A percentile compares a stretch with the other conserved stretches of the same genome.
Conservation (phyloP, 2,329 filamentous ascomycete genomes). For the Paraphaeosphaeria minitans region DNA sequence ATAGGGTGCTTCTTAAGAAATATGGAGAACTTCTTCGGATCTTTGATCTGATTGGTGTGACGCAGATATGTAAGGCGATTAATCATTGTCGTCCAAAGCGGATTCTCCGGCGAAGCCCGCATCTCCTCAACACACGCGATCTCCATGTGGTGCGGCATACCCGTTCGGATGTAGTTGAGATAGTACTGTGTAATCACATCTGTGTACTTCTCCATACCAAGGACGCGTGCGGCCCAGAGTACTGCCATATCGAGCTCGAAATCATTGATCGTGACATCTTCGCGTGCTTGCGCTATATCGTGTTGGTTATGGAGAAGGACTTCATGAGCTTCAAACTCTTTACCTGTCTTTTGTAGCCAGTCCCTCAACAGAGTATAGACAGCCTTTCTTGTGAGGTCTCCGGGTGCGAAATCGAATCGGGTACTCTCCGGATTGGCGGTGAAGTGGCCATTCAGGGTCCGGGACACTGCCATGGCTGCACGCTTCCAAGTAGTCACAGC, state of each 20-base stretch:
- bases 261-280: neutral
- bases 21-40: conserved; percentile 13
- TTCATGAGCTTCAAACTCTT: conserved; percentile 15
- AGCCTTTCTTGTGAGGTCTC: conserved; percentile 8
- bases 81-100: conserved; percentile 22
- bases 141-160: conserved; percentile 21
- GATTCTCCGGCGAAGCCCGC: conserved; percentile 15
- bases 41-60: conserved; percentile 9
- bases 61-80: conserved; percentile 19
- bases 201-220: conserved; percentile 24
- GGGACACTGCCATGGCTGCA: conserved; percentile 22
- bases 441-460: conserved; percentile 17
- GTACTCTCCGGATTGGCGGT: conserved; percentile 9
- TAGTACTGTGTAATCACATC: conserved; percentile 9
- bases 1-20: conserved; percentile 13
- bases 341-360: conserved; percentile 15
- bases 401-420: conserved; percentile 10
- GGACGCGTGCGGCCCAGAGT: conserved; percentile 15
- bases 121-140: conserved; percentile 18
- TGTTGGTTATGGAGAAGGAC: conserved; percentile 2
- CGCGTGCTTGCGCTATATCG: no score
- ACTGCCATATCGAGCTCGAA: conserved; percentile 15
- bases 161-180: conserved; percentile 15
- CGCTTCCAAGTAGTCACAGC: conserved; percentile 16
- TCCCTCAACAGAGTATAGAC: conserved; percentile 12